Evolutionary conservation across 306 rosid species (phyloP), one percentile per base, ranked within the genome.

Genomic region (Sicyos edulis): DNA sequence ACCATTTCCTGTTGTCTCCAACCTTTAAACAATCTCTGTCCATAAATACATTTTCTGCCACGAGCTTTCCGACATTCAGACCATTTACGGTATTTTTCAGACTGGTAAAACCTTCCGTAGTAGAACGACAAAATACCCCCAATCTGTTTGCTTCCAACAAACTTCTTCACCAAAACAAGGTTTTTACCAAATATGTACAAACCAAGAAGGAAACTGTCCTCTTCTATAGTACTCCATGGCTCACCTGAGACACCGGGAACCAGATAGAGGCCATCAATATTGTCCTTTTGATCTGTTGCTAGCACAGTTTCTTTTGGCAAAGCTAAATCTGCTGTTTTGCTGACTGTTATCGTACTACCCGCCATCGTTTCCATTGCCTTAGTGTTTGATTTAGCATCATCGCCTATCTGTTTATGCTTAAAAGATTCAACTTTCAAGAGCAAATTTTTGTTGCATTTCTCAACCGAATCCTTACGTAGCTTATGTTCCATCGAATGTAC

Each of bases 161-260:
- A 83, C 75, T 76, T 86, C 82, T 81, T 81, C 83, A 93, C 95
- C 76, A 75, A 87, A 74, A 76, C 83, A 62, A 93, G 89, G 83
- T 87, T 85, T 85, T 91, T 93, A 71, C 95, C 96, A 73, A 88
- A 90, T 76, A 93, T 81, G 80, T 88, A 91, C 74, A 93, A 79
- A 50, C 95, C 90, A 61, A 93, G 97, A 80, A 86, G 80, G 66
- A 93, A 85, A 80, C 90, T 52, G 26, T 83, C 84, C 82, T 85
- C 89, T 82, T 93, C 97, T 53, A 71, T 76, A 68, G 78, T 85
- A 83, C 74, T 86, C 97, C 92, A 90, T 54, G 67, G 34, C 45
- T 73, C 86, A 70, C 80, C 76, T 15, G 68, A 82, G 70, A 83
- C 78, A 54, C 89, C 99, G 5, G 97, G 99, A 79, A 93, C 97